phyloP scores from a whole-genome alignment of 371 early-diverging fungal genomes.

The Synchytrium microbalum region DNA sequence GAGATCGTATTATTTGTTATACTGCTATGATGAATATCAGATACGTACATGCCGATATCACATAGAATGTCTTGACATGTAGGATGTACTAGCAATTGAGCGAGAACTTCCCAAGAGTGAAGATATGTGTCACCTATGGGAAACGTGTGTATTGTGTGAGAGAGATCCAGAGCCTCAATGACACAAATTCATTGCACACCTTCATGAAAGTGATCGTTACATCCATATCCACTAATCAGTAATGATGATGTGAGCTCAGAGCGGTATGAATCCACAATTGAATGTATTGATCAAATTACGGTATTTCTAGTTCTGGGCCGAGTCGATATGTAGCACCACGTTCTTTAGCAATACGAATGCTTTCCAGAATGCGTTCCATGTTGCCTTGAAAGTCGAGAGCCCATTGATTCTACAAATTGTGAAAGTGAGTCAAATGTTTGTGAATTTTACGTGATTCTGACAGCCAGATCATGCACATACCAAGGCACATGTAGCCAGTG shows the following conservation, averaged over 20 bases:
- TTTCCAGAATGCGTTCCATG: constrained; percentile 71
- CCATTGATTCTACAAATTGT: constrained; percentile 73
- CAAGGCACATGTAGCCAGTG: constrained; percentile 22
- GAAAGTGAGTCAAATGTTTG: constrained; percentile 8
- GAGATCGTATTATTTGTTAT: neutral
- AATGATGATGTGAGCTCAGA: neutral
- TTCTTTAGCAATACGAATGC: constrained; percentile 74
- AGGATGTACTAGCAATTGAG: constrained; percentile 54
- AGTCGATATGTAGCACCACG: constrained; percentile 77
- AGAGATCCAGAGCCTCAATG: neutral
- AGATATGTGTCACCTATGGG: constrained; percentile 74
- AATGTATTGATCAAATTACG: constrained; percentile 39
- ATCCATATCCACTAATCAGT: constrained; percentile 78
- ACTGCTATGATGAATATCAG: constrained; percentile 2
- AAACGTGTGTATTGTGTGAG: neutral
- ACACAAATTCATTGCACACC: constrained; percentile 32
- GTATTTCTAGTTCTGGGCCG: constrained; percentile 95
- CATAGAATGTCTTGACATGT: constrained; percentile 68
- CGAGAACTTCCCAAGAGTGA: constrained; percentile 92
- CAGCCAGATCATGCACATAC: constrained; percentile 12
- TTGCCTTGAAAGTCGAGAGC: constrained; percentile 94
- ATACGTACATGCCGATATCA: constrained; percentile 86
- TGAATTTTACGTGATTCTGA: neutral
- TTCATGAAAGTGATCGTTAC: constrained; percentile 95
- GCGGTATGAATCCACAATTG: constrained; percentile 1